Evolutionary conservation across 2,329 filamentous ascomycete species (phyloP).

Genomic region (Apiospora hydei): DNA sequence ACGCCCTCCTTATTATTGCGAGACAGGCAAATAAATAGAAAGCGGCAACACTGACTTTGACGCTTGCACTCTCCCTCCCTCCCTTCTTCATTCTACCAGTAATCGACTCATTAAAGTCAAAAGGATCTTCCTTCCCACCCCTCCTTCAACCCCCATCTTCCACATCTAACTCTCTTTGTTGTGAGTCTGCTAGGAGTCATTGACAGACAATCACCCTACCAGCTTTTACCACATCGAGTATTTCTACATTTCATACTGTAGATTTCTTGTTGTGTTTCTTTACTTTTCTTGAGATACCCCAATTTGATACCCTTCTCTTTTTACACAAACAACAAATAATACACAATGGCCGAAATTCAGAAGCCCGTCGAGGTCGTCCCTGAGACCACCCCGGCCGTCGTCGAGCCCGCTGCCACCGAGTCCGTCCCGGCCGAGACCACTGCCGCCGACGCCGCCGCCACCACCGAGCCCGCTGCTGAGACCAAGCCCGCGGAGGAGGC

Average conservation of each 20-base stretch:
- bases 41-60: constrained; percentile 37
- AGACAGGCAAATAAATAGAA: constrained; percentile 47
- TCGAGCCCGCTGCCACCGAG: constrained; percentile 42
- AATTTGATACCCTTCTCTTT: constrained; percentile 48
- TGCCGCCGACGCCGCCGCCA: constrained; percentile 34
- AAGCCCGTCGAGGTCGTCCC: constrained; percentile 71
- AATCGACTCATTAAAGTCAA: constrained; percentile 35
- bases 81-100: constrained; percentile 39
- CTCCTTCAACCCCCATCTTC: constrained; percentile 31
- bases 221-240: constrained; percentile 24
- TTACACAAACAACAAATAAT: constrained; percentile 41
- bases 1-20: constrained; percentile 39
- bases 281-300: constrained; percentile 59
- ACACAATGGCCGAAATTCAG: constrained; percentile 73
- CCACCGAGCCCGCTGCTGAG: constrained; percentile 43
- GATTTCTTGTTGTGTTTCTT: constrained; percentile 22
- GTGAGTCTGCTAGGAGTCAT: constrained; percentile 23
- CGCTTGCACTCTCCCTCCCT: constrained; percentile 30
- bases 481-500: constrained; percentile 51
- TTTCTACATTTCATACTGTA: constrained; percentile 14
- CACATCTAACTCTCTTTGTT: constrained; percentile 33
- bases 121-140: constrained; percentile 16
- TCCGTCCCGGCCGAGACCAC: constrained; percentile 32
- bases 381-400: constrained; percentile 54
- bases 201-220: constrained; percentile 13